Evolutionary conservation across 805 yeast species (phyloP), one percentile per base, ranked within the genome.

Genomic region (Pichia gijzeniarum): DNA sequence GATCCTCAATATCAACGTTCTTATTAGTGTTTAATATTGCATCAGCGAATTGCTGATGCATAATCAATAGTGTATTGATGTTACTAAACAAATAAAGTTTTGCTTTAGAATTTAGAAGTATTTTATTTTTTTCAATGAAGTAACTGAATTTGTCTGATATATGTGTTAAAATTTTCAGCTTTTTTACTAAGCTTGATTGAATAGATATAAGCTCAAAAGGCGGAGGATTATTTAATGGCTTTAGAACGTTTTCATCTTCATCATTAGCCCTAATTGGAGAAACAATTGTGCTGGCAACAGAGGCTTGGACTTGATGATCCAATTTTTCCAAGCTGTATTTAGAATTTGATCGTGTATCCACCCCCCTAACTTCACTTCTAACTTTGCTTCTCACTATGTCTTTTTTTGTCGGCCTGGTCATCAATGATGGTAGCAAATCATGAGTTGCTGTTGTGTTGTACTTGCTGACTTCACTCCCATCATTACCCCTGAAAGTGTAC

Each of bases 401-500:
- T 53, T 6, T 64, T 66, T 17, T 60, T 50, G 45, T 56, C 57
- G 14, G 33, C 19, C 39, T 36, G 17, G 6, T 18, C 22, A 38
- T 43, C 25, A 43, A 34, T 8, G 46, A 38, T 9, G 38, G 52
- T 46, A 19, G 35, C 42, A 33, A 38, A 21, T 14, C 3, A 5
- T 25, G 13, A 22, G 40, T 30, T 18, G 38, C 50, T 20, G 54
- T 46, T 22, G 51, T 49, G 33, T 48, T 41, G 25, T 45, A 35
- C 33, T 44, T 42, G 17, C 43, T 42, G 14, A 51, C 64, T 22
- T 70, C 68, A 8, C 58, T 55, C 9, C 65, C 64, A 21, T 65
- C 62, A 34, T 60, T 65, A 2, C 68, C 62, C 20, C 72, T 54
- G 8, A 64, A 53, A 2, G 56, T 46, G 40, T 56, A 61, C 76